phyloP scores from a whole-genome alignment of 169 alveolate species.

The Plasmodium vivax region DNA sequence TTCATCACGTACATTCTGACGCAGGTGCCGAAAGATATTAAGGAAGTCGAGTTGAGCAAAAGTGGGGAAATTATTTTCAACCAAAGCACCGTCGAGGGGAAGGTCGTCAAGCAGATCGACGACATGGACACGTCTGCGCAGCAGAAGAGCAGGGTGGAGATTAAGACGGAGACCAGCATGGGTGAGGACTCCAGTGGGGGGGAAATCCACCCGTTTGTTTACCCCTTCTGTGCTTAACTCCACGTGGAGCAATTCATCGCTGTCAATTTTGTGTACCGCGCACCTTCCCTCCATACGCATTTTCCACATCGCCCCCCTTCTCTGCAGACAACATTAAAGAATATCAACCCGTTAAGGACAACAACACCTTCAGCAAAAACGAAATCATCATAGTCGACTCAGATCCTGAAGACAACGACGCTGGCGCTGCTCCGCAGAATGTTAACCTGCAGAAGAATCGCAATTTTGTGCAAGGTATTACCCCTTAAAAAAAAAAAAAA shows the following conservation, averaged over 20 bases:
- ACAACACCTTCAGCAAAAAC: background rate
- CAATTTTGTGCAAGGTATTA: constrained; percentile 48
- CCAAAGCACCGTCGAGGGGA: background rate
- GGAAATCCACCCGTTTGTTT: background rate
- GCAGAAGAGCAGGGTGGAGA: constrained; percentile 14
- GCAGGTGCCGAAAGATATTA: constrained; percentile 76
- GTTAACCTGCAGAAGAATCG: constrained; percentile 5
- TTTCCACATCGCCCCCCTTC: background rate
- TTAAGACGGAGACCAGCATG: constrained; percentile 30
- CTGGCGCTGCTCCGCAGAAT: background rate
- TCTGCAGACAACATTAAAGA: constrained; percentile 2
- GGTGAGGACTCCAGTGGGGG: too few species aligned
- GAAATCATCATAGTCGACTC: constrained; percentile 69
- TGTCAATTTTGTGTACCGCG: background rate
- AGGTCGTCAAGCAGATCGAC: constrained; percentile 28
- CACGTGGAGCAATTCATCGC: background rate
- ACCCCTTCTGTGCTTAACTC: background rate
- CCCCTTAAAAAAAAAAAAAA: background rate
- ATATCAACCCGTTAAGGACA: background rate
- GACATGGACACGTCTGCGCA: constrained; percentile 4
- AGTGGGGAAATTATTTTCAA: constrained; percentile 54
- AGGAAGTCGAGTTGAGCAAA: constrained; percentile 76
- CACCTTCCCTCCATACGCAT: background rate
- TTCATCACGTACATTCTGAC: constrained; percentile 83
- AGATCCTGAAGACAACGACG: constrained; percentile 39